phyloP scores from a whole-genome alignment of 169 alveolate species.

The Babesia ovis region DNA sequence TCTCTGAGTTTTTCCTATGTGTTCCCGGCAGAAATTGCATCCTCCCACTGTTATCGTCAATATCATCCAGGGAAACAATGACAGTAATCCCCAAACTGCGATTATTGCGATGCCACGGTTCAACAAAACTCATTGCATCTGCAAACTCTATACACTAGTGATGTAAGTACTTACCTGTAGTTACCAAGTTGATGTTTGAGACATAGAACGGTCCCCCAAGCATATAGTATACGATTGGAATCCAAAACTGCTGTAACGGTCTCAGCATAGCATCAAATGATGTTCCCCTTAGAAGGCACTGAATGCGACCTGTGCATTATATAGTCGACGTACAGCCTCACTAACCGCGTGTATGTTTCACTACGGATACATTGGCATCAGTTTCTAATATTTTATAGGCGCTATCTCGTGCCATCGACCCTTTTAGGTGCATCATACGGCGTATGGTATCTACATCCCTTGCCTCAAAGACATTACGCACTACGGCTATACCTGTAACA shows the following conservation, averaged over 20 bases:
- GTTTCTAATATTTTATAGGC: slow-evolving; percentile 40
- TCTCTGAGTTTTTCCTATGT: slow-evolving; percentile 5
- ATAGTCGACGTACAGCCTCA: neutral
- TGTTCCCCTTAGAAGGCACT: slow-evolving; percentile 57
- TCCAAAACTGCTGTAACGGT: slow-evolving; percentile 63
- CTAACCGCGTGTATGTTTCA: slow-evolving; percentile 60
- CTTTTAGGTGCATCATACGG: slow-evolving; percentile 17
- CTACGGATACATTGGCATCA: slow-evolving; percentile 58
- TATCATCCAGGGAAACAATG: slow-evolving; percentile 50
- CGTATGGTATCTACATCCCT: slow-evolving; percentile 31
- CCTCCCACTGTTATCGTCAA: slow-evolving; percentile 36
- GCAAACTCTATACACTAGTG: neutral
- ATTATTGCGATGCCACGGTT: slow-evolving; percentile 67
- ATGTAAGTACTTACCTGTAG: slow-evolving; percentile 37
- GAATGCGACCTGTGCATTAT: slow-evolving; percentile 38
- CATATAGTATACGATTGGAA: slow-evolving; percentile 48
- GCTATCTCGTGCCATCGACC: slow-evolving; percentile 53
- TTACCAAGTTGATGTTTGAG: slow-evolving; percentile 42
- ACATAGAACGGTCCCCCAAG: slow-evolving; percentile 27
- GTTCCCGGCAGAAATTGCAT: slow-evolving; percentile 62
- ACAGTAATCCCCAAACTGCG: slow-evolving; percentile 36
- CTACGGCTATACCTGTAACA: slow-evolving; percentile 53
- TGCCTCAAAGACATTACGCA: slow-evolving; percentile 49
- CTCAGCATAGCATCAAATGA: slow-evolving; percentile 22
- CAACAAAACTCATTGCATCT: slow-evolving; percentile 62